Evolutionary conservation across 805 yeast genomes (phyloP).

Genomic region (Pichia sporocuriosa): DNA sequence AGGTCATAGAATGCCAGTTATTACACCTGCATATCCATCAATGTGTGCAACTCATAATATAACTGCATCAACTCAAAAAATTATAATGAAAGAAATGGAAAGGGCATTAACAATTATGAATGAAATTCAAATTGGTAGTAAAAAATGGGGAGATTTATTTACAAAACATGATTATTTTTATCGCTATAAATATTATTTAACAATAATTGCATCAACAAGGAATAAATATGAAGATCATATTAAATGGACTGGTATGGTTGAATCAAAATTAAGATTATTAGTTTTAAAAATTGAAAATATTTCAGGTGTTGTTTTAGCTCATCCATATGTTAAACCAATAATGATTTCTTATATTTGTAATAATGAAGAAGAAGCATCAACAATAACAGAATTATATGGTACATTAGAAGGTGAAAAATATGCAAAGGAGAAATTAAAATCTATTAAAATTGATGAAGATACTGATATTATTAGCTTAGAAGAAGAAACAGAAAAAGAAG

Average conservation of each 20-base stretch:
- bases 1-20: conserved; percentile 92
- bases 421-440: conserved; percentile 30
- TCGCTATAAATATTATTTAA: conserved; percentile 78
- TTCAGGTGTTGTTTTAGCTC: conserved; percentile 75
- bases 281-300: conserved; percentile 78
- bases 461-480: conserved; percentile 25
- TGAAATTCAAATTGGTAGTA: conserved; percentile 56
- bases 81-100: conserved; percentile 70
- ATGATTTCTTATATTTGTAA: conserved; percentile 41
- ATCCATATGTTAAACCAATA: conserved; percentile 81
- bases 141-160: conserved; percentile 70
- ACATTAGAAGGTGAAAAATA: conserved; percentile 46
- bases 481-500: conserved; percentile 19
- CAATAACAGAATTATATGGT: conserved; percentile 41
- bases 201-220: conserved; percentile 70
- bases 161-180: conserved; percentile 75
- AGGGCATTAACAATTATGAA: conserved; percentile 70
- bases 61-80: conserved; percentile 76
- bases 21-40: conserved; percentile 96
- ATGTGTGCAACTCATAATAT: conserved; percentile 99
- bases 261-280: conserved; percentile 72
- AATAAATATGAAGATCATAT: conserved; percentile 75
- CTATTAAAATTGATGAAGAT: conserved; percentile 27
- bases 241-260: conserved; percentile 91
- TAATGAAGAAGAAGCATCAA: conserved; percentile 35